phyloP scores from a whole-genome alignment of 2,329 filamentous ascomycete genomes.

The Diaporthe ilicicola region DNA sequence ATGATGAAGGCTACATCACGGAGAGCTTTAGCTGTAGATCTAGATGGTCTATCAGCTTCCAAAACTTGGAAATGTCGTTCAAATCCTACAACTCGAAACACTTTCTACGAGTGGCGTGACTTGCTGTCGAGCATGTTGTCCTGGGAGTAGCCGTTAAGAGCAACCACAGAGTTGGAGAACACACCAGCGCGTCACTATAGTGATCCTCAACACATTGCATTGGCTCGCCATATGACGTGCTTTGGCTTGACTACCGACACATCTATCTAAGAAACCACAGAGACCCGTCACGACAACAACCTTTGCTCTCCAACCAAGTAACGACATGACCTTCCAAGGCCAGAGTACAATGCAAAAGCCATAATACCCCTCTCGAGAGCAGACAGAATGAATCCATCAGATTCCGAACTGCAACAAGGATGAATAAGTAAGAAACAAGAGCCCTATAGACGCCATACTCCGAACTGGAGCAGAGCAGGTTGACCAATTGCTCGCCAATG shows the following conservation, averaged over 20 bases:
- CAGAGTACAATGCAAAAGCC: background rate
- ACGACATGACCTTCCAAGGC: background rate
- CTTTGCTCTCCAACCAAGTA: background rate
- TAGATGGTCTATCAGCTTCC: too few species aligned
- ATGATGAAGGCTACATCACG: background rate
- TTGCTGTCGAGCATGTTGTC: background rate
- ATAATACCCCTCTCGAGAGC: background rate
- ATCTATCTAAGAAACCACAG: background rate
- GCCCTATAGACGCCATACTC: slow-evolving; percentile 31
- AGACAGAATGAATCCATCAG: slow-evolving; percentile 5
- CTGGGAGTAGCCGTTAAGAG: background rate
- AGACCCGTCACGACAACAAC: background rate
- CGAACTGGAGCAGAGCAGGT: slow-evolving; percentile 19
- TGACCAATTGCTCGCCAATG: slow-evolving; percentile 17
- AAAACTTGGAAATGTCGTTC: background rate
- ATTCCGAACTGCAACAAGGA: background rate
- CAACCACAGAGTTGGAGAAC: background rate
- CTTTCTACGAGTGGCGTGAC: background rate
- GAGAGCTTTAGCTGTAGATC: too few species aligned
- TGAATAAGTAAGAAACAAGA: slow-evolving; percentile 1
- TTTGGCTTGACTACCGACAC: background rate
- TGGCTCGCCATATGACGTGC: background rate
- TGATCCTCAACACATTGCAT: background rate
- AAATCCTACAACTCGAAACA: background rate
- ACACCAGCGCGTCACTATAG: background rate